Percentiles rank a stretch among this genome's conserved stretches.
Conservation (phyloP, 768 basidiomycete genomes). For the Tephrocybe sp. region DNA sequence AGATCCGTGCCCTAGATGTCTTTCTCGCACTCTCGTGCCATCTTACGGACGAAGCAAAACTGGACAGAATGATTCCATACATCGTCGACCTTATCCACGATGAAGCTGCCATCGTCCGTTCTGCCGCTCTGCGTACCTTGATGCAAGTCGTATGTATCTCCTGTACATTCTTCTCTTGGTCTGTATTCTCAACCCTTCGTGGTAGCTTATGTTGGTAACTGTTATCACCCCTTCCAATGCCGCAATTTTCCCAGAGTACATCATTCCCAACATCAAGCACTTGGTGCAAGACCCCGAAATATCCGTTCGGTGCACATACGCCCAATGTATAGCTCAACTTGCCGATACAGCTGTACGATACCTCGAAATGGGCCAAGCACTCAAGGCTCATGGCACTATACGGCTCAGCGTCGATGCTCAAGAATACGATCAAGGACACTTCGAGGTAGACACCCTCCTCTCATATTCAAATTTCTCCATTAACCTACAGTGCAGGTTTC, state of each 20-base stretch:
- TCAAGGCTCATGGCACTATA: slow-evolving; percentile 79
- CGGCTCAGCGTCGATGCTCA: slow-evolving; percentile 60
- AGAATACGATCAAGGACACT: slow-evolving; percentile 75
- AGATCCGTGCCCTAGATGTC: slow-evolving; percentile 80
- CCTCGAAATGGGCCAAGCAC: slow-evolving; percentile 89
- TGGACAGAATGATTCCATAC: slow-evolving; percentile 92
- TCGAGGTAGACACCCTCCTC: slow-evolving; percentile 55
- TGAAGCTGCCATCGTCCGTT: slow-evolving; percentile 79
- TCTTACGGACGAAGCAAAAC: slow-evolving; percentile 90
- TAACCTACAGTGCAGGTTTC: slow-evolving; percentile 57
- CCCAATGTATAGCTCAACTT: slow-evolving; percentile 80
- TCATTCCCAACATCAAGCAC: slow-evolving; percentile 85
- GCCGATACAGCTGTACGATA: slow-evolving; percentile 86
- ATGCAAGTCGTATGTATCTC: slow-evolving; percentile 71
- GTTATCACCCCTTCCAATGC: slow-evolving; percentile 32
- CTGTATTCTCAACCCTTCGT: not conserved
- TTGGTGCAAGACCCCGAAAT: slow-evolving; percentile 83
- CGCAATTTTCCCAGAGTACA: slow-evolving; percentile 91
- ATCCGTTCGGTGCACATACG: slow-evolving; percentile 75
- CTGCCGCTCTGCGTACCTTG: slow-evolving; percentile 71
- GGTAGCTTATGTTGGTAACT: slow-evolving; percentile 23
- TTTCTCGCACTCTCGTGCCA: slow-evolving; percentile 78
- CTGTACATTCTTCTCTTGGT: not conserved
- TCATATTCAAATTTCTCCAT: not conserved
- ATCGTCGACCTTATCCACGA: slow-evolving; percentile 87